phyloP scores from a whole-genome alignment of 176 grass and related monocot genomes.

The Oryza meridionalis region DNA sequence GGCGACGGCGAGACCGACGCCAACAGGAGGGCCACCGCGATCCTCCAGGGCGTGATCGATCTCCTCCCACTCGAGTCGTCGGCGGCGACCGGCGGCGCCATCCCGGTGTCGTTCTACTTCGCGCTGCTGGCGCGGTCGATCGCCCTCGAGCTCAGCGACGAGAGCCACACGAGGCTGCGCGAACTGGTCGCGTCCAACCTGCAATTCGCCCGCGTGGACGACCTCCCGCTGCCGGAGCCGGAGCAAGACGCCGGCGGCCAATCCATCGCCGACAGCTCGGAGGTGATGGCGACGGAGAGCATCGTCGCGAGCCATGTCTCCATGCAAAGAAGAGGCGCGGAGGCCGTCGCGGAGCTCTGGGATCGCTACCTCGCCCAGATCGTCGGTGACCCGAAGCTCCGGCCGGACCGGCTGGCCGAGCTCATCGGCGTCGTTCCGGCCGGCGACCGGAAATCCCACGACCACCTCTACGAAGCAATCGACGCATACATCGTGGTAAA shows the following conservation, averaged over 20 bases:
- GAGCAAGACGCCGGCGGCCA: constrained; percentile 27
- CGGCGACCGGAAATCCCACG: constrained; percentile 60
- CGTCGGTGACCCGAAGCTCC: constrained; percentile 53
- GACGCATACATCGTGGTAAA: constrained; percentile 70
- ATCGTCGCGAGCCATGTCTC: constrained; percentile 54
- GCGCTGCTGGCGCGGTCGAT: constrained; percentile 77
- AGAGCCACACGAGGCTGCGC: constrained; percentile 48
- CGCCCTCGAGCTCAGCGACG: constrained; percentile 52
- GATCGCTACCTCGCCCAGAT: constrained; percentile 69
- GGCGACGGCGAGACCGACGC: constrained; percentile 57
- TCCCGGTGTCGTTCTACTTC: constrained; percentile 84
- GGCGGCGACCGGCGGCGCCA: constrained; percentile 20
- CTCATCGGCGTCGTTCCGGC: constrained; percentile 59
- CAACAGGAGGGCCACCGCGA: constrained; percentile 55
- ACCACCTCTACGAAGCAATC: constrained; percentile 83
- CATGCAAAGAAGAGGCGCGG: constrained; percentile 37
- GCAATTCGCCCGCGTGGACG: constrained; percentile 67
- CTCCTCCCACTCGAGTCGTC: constrained; percentile 48
- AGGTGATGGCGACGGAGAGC: constrained; percentile 65
- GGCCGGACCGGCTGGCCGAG: constrained; percentile 51
- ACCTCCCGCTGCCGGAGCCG: constrained; percentile 78
- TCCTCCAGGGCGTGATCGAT: constrained; percentile 67
- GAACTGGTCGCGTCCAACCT: constrained; percentile 49
- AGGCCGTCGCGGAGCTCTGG: constrained; percentile 68
- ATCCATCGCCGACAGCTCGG: constrained; percentile 40